Evolutionary conservation across 257 asterid genomes (phyloP).

Genomic region (Schizonepeta tenuifolia): DNA sequence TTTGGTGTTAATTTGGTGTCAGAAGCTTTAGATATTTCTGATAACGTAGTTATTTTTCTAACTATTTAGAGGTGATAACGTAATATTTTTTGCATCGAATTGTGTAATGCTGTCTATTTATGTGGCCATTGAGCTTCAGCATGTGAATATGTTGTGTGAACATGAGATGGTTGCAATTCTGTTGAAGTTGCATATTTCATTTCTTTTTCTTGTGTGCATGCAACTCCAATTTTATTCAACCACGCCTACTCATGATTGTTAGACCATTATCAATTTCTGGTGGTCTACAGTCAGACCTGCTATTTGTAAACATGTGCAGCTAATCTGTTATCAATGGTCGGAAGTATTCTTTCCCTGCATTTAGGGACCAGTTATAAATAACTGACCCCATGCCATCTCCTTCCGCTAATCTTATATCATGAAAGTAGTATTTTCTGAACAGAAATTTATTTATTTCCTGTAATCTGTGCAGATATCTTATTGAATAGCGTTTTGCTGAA

Average conservation of each 20-base stretch:
- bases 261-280: neutral
- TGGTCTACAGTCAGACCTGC: conserved; percentile 3
- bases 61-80: neutral
- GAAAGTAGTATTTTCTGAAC: neutral
- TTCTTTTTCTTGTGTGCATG: neutral
- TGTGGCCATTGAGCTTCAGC: neutral
- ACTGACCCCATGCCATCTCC: neutral
- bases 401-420: neutral
- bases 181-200: conserved; percentile 1
- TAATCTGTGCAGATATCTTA: conserved; percentile 22
- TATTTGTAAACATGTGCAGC: neutral
- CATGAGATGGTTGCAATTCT: neutral
- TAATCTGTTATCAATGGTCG: neutral
- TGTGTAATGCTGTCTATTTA: neutral
- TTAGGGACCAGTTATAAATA: neutral
- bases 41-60: neutral
- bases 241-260: neutral
- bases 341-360: conserved; percentile 5
- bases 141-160: neutral
- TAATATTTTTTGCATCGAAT: neutral
- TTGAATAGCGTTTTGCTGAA: conserved; percentile 21
- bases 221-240: neutral
- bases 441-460: conserved; percentile 4
- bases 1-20: conserved; percentile 19
- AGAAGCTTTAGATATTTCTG: neutral